phyloP scores from a whole-genome alignment of 306 rosid genomes.

The Corylus avellana region DNA sequence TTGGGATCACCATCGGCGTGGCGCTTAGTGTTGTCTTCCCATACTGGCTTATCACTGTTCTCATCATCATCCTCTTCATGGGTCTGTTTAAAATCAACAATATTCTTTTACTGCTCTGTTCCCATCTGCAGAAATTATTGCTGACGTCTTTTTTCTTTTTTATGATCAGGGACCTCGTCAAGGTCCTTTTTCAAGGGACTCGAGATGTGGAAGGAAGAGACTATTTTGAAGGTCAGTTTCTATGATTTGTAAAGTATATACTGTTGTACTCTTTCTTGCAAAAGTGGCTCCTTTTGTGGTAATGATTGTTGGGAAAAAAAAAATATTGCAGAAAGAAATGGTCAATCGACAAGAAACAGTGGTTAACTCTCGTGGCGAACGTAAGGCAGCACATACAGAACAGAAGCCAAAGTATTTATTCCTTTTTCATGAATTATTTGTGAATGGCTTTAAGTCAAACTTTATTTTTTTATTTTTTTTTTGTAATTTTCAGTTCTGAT shows the following conservation, averaged over 20 bases:
- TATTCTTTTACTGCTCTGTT: background rate
- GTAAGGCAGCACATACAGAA: slow-evolving; percentile 27
- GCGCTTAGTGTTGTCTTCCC: slow-evolving; percentile 90
- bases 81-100: slow-evolving; percentile 34
- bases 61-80: slow-evolving; percentile 77
- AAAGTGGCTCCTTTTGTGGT: background rate
- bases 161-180: slow-evolving; percentile 68
- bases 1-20: slow-evolving; percentile 88
- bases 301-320: background rate
- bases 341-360: slow-evolving; percentile 30
- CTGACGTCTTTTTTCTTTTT: background rate
- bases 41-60: slow-evolving; percentile 92
- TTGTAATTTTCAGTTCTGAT: slow-evolving; percentile 55
- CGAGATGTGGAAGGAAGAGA: slow-evolving; percentile 84
- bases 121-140: background rate
- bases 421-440: background rate
- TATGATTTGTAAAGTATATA: slow-evolving; percentile 1
- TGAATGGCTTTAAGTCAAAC: background rate
- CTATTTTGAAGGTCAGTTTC: slow-evolving; percentile 48
- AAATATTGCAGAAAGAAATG: slow-evolving; percentile 54
- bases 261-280: background rate
- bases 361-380: slow-evolving; percentile 50
- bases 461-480: background rate
- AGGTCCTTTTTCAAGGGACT: slow-evolving; percentile 74
- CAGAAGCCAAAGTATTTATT: background rate